Percentiles rank a stretch among this genome's conserved stretches.
Evolutionary conservation across 306 rosid species (phyloP).

Genomic region (Senna siamea): DNA sequence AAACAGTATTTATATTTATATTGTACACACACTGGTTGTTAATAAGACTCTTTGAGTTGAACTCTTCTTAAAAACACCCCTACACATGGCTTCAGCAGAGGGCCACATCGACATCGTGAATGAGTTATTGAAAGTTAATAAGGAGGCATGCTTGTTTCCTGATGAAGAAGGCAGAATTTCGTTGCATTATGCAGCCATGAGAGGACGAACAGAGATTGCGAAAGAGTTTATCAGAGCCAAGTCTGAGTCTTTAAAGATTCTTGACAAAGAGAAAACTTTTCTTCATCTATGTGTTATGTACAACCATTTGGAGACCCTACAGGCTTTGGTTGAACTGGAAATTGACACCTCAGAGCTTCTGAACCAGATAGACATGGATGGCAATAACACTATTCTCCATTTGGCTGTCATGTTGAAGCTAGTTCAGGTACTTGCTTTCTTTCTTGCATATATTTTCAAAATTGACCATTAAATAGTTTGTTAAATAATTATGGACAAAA

Average conservation of each 20-base stretch:
- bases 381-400: background rate
- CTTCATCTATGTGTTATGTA: slow-evolving; percentile 30
- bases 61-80: background rate
- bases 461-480: too few relatives aligned
- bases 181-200: slow-evolving; percentile 17
- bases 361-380: background rate
- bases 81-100: background rate
- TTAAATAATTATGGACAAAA: too few relatives aligned
- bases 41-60: too few relatives aligned
- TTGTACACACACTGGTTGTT: too few relatives aligned
- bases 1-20: too few relatives aligned
- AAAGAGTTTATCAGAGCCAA: background rate
- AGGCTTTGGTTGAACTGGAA: slow-evolving; percentile 4
- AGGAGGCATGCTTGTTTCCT: background rate
- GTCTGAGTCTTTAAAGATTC: background rate
- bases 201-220: slow-evolving; percentile 11
- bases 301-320: slow-evolving; percentile 31
- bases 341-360: background rate
- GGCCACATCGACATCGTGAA: background rate
- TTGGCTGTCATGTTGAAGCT: background rate
- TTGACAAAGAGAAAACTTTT: background rate
- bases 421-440: too few relatives aligned
- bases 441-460: too few relatives aligned
- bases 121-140: background rate
- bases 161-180: slow-evolving; percentile 5